Base-by-base conservation (phyloP, 129 eudicot species). In the Pseudognaphalium luteoalbum region DNA sequence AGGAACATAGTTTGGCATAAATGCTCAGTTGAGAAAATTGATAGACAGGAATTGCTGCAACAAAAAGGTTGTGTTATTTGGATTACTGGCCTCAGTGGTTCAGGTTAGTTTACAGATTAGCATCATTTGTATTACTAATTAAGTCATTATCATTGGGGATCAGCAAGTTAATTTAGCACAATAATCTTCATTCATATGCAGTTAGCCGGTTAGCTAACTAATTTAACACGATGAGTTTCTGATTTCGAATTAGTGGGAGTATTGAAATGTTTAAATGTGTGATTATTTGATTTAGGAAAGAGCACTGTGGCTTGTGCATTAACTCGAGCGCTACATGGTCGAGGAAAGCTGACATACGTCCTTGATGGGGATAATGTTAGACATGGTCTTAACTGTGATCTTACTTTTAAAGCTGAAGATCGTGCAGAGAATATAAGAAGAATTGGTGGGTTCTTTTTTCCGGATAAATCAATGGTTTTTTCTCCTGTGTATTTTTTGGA, bases 21-120 rank as follows among this genome's bases (percentile, higher is more conserved):
- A 67, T 88, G 93, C 61, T 87, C 96, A 0, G 90, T 93, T 1
- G 85, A 84, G 66, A 91, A 93, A 82, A 63, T 66, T 60, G 98
- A 90, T 57, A 84, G 98, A 82, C 87, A 93, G 78, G 84, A 85
- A 63, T 76, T 93, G 84, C 91, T 93, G 70, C 86, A 90, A 66
- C 98, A 93, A 50, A 87, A 80, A 85, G 98, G 98, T 3, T 93
- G 97, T 81, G 98, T 93, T 66, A 81, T 93, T 67, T 93, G 97
- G 98, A 88, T 93, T 42, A 93, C 98, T 60, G 98, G 98, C 65
- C 91, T 93, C 30, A 93, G 98, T 84, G 98, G 98, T 78, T 93
- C 98, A 87, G 98, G 98, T 93, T 73, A 68, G 87, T 77, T 62
- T 22, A 16, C 75, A 16, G 28, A 14, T 76, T 76, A 47, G 68